Conservation (phyloP, 345 rosid genomes). For the Odontarrhena argentea region DNA sequence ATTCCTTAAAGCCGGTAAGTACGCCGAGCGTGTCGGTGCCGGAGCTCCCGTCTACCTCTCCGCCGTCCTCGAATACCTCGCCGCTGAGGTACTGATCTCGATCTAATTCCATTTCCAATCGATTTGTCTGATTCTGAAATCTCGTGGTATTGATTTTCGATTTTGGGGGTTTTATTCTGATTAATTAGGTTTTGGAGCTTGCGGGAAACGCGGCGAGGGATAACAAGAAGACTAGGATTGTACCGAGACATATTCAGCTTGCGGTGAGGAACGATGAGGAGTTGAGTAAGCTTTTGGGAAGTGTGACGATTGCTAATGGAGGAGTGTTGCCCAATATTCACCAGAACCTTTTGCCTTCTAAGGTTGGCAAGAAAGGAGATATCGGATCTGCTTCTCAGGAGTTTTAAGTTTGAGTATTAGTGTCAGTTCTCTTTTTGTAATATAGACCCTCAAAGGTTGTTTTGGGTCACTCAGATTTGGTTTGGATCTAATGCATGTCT, state of each 20-base stretch:
- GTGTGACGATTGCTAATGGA: constrained; percentile 76
- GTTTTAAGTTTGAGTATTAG: constrained; percentile 33
- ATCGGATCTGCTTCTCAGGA: constrained; percentile 75
- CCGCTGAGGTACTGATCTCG: constrained; percentile 59
- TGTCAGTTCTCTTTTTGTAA: neutral
- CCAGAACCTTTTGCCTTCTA: constrained; percentile 56
- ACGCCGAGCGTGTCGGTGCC: constrained; percentile 77
- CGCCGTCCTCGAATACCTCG: constrained; percentile 83
- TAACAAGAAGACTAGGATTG: constrained; percentile 70
- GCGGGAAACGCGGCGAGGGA: constrained; percentile 86
- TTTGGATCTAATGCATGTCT: neutral
- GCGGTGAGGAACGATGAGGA: constrained; percentile 85
- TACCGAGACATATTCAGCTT: constrained; percentile 77
- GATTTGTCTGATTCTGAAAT: neutral
- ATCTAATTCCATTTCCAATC: neutral
- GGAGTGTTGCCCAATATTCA: constrained; percentile 74
- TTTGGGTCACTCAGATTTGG: neutral
- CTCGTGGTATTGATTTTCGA: neutral
- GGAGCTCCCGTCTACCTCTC: constrained; percentile 79
- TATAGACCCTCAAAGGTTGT: neutral
- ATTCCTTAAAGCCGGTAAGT: constrained; percentile 62
- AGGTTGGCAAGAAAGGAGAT: constrained; percentile 59
- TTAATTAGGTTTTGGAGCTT: constrained; percentile 60
- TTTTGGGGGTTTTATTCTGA: neutral
- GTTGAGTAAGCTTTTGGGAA: constrained; percentile 62